phyloP scores from a whole-genome alignment of 805 yeast genomes.

The Zygosaccharomyces kombuchaensis region DNA sequence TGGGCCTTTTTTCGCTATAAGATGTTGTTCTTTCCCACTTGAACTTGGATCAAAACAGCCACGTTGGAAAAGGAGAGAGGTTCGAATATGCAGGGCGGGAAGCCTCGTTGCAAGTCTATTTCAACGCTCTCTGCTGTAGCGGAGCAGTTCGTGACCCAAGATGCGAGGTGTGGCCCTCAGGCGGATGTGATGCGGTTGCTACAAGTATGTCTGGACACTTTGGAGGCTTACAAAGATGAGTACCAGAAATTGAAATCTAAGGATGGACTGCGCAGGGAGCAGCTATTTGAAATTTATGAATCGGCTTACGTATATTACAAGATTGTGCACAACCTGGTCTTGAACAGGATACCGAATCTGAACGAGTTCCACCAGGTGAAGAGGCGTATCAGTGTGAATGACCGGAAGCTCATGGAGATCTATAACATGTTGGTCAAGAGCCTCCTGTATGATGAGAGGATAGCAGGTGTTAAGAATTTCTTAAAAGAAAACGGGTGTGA shows the following conservation, averaged over 20 bases:
- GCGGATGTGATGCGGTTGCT: constrained; percentile 24
- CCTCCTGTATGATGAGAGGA: constrained; percentile 29
- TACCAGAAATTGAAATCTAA: constrained; percentile 22
- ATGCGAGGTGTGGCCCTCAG: constrained; percentile 9
- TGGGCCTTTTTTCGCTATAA: background rate
- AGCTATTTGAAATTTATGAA: constrained; percentile 25
- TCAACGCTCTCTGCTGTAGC: constrained; percentile 20
- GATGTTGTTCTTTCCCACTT: background rate
- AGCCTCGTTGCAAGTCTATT: constrained; percentile 16
- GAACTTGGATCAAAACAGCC: background rate
- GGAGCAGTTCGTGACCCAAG: constrained; percentile 23
- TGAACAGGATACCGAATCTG: constrained; percentile 29
- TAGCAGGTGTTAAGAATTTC: constrained; percentile 24
- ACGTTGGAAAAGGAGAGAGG: background rate
- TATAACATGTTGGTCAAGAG: constrained; percentile 32
- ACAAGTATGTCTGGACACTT: constrained; percentile 31
- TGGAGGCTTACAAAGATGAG: constrained; percentile 32
- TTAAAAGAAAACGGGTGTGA: constrained; percentile 16
- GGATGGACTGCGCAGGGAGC: constrained; percentile 5
- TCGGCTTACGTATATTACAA: constrained; percentile 35
- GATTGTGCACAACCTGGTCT: constrained; percentile 29
- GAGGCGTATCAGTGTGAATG: constrained; percentile 14
- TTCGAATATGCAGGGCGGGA: background rate
- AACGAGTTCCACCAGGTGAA: constrained; percentile 25
- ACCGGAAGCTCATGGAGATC: constrained; percentile 29